Evolutionary conservation across 2,329 filamentous ascomycete species (phyloP).

Genomic region (Lecanicillium sp.): DNA sequence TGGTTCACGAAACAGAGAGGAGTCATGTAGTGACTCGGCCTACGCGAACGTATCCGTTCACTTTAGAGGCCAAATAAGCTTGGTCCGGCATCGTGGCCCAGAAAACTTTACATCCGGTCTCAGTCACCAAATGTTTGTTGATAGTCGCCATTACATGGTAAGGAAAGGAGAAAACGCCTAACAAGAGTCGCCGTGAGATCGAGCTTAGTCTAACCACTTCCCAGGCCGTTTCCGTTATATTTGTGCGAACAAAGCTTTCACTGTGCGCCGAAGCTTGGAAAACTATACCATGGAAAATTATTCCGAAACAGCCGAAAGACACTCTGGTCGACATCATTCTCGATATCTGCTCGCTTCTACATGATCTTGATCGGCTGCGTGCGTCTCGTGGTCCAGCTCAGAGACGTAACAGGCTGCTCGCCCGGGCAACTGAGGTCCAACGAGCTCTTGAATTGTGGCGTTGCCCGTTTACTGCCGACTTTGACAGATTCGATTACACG

Average conservation of each 20-base stretch:
- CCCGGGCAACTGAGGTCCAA: neutral
- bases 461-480: neutral
- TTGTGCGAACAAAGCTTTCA: neutral
- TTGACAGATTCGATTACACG: neutral
- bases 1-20: too few relatives aligned
- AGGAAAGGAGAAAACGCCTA: neutral
- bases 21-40: neutral
- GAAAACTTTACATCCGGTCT: neutral
- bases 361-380: neutral
- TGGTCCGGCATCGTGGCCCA: neutral
- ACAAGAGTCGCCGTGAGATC: neutral
- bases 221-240: neutral
- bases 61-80: neutral
- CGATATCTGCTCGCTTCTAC: neutral
- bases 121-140: neutral
- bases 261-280: neutral
- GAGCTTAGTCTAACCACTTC: neutral
- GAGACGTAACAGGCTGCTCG: neutral
- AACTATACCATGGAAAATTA: neutral
- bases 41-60: neutral
- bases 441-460: neutral
- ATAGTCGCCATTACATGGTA: neutral
- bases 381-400: neutral
- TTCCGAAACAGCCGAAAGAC: neutral
- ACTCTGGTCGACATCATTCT: neutral